phyloP scores from a whole-genome alignment of 2,329 filamentous ascomycete genomes.

The Aaosphaeria arxii region DNA sequence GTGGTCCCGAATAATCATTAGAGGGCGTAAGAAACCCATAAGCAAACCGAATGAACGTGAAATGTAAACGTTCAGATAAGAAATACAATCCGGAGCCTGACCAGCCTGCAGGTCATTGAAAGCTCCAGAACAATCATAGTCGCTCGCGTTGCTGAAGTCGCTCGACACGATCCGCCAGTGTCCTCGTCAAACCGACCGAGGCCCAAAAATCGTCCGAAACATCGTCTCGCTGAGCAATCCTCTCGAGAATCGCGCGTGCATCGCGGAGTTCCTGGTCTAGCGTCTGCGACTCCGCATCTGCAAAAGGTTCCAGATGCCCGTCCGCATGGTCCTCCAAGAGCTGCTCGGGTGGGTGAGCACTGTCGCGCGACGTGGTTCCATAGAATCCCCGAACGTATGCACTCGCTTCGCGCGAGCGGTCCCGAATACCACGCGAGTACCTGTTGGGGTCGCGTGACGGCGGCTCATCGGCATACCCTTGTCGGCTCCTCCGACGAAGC shows the following conservation, averaged over 20 bases:
- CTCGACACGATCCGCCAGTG: slow-evolving; percentile 32
- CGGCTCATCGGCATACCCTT: slow-evolving; percentile 21
- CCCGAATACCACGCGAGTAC: slow-evolving; percentile 25
- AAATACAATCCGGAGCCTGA: no score
- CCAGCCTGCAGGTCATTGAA: no score
- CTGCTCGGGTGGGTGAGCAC: slow-evolving; percentile 3
- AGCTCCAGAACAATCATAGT: slow-evolving; percentile 10
- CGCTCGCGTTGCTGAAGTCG: slow-evolving; percentile 30
- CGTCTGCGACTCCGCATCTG: slow-evolving; percentile 16
- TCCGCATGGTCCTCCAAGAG: slow-evolving; percentile 4
- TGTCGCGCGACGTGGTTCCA: neutral
- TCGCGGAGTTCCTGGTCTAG: slow-evolving; percentile 51
- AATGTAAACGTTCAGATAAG: no score
- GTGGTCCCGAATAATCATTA: no score
- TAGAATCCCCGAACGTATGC: slow-evolving; percentile 29
- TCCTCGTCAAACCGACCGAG: slow-evolving; percentile 40
- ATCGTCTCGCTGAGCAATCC: slow-evolving; percentile 67
- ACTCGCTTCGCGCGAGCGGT: slow-evolving; percentile 24
- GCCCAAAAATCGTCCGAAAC: slow-evolving; percentile 81
- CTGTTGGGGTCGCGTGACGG: slow-evolving; percentile 22
- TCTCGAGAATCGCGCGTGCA: slow-evolving; percentile 70
- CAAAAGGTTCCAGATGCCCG: slow-evolving; percentile 12
- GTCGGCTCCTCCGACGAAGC: slow-evolving; percentile 13
- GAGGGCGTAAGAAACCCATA: no score
- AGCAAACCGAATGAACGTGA: no score